Evolutionary conservation across 108 stramenopile genomes (phyloP), one percentile per base, ranked within the genome.

Genomic region (Licmophora abbreviata): DNA sequence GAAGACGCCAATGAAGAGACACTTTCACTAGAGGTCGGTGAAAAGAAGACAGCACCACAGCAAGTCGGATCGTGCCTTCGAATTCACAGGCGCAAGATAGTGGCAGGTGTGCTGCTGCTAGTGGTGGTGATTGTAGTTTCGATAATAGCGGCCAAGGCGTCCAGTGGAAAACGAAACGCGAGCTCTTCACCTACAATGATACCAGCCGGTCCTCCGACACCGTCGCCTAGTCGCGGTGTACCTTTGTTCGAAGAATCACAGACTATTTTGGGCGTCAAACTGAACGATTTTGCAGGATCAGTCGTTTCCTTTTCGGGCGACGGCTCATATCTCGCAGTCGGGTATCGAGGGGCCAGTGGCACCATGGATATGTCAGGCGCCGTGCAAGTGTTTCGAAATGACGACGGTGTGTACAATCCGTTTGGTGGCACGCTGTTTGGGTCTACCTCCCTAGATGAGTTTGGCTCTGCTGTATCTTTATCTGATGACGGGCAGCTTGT

Each of bases 221-320:
- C 3, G 14, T 3, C 44, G 14, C 1, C 44, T 24, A 26, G 24
- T 21, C 44, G 24, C 21, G 24, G 24, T 6, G 21, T 14, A 3
- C 20, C 26, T 7, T 3, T 7, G 1, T 46, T 14, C 26, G 22
- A n/a, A 21, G 14, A 46, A 24, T 25, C 26, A 46, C 44, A 24
- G 3, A 46, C 44, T 7, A 25, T 46, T 3, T 46, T 25, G 20
- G 44, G 44, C 2, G 3, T 14, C 14, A n/a, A 21, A 6, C 3
- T 25, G 2, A 21, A n/a, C 21, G 44, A 46, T 46, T 21, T 21
- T 21, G 44, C 44, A 14, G 44, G 44, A n/a, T 24, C 44, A 46
- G 22, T 25, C 23, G 44, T 46, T 6, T 21, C 44, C 26, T 46
- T 46, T 14, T 46, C 44, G 1, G n/a, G 24, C 3, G 21, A 46